Evolutionary conservation across 2,329 filamentous ascomycete species (phyloP), one percentile per base, ranked within the genome.

Genomic region (Ceratocystis diversiconidia): DNA sequence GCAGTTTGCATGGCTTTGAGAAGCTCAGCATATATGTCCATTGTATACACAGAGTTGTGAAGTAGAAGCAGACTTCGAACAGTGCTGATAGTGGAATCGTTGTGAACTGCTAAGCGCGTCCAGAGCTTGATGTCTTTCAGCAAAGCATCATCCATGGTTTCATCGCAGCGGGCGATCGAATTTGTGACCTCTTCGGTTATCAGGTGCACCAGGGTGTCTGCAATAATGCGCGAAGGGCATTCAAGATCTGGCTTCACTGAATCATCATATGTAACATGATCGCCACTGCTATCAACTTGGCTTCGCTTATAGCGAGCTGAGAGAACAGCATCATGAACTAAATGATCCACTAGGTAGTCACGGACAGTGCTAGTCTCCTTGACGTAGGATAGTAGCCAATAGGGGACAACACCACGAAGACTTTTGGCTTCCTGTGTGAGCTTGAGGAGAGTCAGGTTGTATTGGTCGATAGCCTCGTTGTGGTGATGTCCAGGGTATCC

Each of bases 1-100:
- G 52, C 28, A 2, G 17, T 10, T 12, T 19, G 25, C 61, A 63
- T 63, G 8, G 44, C 43, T 10, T 52, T 48, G 22, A 48, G 36
- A 12, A 63, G 22, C 61, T 63, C 61, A 5, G n/a, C 6, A 17
- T 52, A 43, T 12, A 63, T 50, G 28, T 52, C 43, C 3, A n/a
- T 32, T 6, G 61, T 50, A 15, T 63, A 63, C 32, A 19, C 43
- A 17, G 61, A 63, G 32, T 63, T 63, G 41, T 63, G 44, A n/a
- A 63, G 61, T 8, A 63, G n/a, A 2, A 48, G 32, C 3, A 63
- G 28, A 17, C 30, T 50, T 2, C 61, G 61, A 25, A 63, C 41
- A 10, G 22, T 63, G 25, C 41, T 36, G 19, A 63, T 63, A 17
- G 43, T 43, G 17, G 17, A 63, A 28, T 63, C 17, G 3, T 63